These are phyloP conservation scores for Citrullus colocynthis DNA, from an alignment of 306 rosid species.

Conservation along the genomic window DNA sequence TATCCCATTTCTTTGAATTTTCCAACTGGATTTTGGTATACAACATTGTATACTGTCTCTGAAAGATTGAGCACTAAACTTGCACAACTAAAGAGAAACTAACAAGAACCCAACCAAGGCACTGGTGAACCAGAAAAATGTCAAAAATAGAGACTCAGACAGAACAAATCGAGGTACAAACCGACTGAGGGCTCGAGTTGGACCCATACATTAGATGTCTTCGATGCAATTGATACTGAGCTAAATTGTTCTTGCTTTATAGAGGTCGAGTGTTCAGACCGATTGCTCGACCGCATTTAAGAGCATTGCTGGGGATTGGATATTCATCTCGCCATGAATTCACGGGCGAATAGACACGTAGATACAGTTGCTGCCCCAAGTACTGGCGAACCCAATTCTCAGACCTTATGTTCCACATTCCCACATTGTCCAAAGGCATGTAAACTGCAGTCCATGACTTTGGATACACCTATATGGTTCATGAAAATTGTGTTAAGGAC, in stretches of 20 bases:
- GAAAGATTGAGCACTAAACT: background rate
- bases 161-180: background rate
- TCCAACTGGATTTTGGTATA: background rate
- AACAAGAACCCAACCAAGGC: background rate
- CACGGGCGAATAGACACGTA: constrained; percentile 55
- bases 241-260: background rate
- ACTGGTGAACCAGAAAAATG: background rate
- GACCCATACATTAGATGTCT: background rate
- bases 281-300: constrained; percentile 46
- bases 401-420: constrained; percentile 86
- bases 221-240: background rate
- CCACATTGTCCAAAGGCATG: constrained; percentile 84
- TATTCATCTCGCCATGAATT: constrained; percentile 81
- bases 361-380: constrained; percentile 77
- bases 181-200: background rate
- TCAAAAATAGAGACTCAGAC: background rate
- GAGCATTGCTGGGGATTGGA: constrained; percentile 67
- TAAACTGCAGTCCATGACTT: constrained; percentile 77
- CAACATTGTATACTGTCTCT: background rate
- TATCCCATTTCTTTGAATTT: background rate
- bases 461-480: constrained; percentile 51
- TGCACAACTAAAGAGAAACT: background rate
- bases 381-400: constrained; percentile 72
- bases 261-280: constrained; percentile 24
- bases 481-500: background rate